Evolutionary conservation across 106 monocot genomes (phyloP), one percentile per base, ranked within the genome.

Genomic region (Gastrodia elata): DNA sequence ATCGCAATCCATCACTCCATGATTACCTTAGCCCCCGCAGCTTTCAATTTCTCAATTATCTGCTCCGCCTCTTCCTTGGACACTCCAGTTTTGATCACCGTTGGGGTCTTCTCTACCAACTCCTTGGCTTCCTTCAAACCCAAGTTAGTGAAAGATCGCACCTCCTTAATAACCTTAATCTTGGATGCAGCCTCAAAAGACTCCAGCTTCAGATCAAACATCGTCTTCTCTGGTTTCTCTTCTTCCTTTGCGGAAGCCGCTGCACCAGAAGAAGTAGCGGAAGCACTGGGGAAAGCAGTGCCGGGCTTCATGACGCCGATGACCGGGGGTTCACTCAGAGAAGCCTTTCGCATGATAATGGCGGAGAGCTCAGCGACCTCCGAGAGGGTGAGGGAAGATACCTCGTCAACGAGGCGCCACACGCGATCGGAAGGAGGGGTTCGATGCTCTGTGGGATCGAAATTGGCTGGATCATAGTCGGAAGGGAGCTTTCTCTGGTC

Each of bases 81-180:
- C 5, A 97, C 79, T 11, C 97, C 93, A 2, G 78, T 56, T 81
- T 93, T 97, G 74, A 97, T 86, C 39, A 97, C 86, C 0, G 84
- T 73, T 1, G 97, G 97, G 15, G 90, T 73, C 78, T 97, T 97
- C 83, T 97, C 97, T 70, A 97, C 97, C 43, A 97, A 65, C 46
- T 97, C 97, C 83, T 97, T 97, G 8, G 97, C 97, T 83, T 97
- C 97, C 86, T 97, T 97, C 49, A 97, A 79, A 36, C 97, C 97
- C 58, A 97, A 73, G 28, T 88, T 84, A 1, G 97, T 91, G 44
- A 97, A 83, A 22, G 83, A 82, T 40, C 97, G 80, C 41, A 97
- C 86, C 82, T 97, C 97, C 83, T 97, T 97, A 36, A 97, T 97
- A 73, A 97, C 97, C 88, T 97, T 97, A 64, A 97, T 88, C 90